Conservation (phyloP, 164 flowering plant genomes). For the Chloranthus sessilifolius region DNA sequence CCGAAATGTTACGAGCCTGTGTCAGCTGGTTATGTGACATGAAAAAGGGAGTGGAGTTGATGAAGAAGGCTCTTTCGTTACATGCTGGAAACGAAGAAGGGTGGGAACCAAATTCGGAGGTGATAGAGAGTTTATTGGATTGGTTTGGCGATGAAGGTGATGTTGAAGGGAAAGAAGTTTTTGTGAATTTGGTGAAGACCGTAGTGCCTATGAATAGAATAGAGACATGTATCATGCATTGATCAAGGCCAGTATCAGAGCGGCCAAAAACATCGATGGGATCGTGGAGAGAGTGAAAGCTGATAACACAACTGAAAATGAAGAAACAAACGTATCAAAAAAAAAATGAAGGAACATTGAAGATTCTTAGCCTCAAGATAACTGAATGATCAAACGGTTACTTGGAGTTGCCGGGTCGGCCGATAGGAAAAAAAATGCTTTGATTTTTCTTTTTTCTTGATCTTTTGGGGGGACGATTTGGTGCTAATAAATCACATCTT, state of each 20-base stretch:
- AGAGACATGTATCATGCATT: conserved; percentile 16
- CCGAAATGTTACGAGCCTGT: conserved; percentile 26
- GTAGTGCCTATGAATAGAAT: conserved; percentile 15
- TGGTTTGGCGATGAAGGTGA: conserved; percentile 28
- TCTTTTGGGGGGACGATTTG: too few relatives aligned
- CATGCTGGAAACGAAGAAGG: conserved; percentile 17
- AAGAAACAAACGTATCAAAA: too few relatives aligned
- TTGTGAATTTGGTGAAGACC: conserved; percentile 12
- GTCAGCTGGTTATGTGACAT: conserved; percentile 32
- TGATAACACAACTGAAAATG: conserved; percentile 7
- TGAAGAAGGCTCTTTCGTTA: conserved; percentile 31
- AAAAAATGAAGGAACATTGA: too few relatives aligned
- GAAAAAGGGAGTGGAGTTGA: conserved; percentile 32
- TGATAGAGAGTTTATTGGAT: conserved; percentile 22
- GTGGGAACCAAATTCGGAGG: conserved; percentile 15
- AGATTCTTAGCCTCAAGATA: too few relatives aligned
- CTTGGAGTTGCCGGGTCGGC: too few relatives aligned
- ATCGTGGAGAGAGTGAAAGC: conserved; percentile 13
- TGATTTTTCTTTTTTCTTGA: too few relatives aligned
- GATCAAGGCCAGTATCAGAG: conserved; percentile 11
- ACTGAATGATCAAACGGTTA: too few relatives aligned
- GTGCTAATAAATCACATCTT: too few relatives aligned
- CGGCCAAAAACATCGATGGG: conserved; percentile 5
- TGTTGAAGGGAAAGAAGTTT: conserved; percentile 22
- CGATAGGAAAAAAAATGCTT: too few relatives aligned